Percentiles rank a stretch among this genome's conserved stretches.
phyloP scores from a whole-genome alignment of 2,329 filamentous ascomycete genomes.

The Aspergillus fijiensis region DNA sequence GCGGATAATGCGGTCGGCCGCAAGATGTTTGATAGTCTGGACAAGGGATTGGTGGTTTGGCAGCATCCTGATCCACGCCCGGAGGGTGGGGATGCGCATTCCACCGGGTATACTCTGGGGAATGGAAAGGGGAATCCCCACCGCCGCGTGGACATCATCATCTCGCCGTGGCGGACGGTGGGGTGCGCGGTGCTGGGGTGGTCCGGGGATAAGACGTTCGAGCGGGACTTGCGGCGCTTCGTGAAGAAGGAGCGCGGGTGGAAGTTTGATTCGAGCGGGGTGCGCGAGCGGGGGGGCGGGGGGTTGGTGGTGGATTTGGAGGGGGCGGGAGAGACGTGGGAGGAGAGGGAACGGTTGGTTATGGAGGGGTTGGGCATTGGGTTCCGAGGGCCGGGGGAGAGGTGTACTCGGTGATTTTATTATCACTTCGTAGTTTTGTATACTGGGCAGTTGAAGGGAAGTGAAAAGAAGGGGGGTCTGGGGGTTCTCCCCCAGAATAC shows the following conservation, averaged over 20 bases:
- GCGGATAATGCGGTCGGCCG: constrained; percentile 37
- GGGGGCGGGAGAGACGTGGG: constrained; percentile 53
- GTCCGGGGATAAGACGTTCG: constrained; percentile 85
- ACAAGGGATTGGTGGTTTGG: constrained; percentile 93
- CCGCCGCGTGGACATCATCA: constrained; percentile 86
- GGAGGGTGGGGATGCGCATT: too few species aligned
- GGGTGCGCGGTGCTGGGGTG: constrained; percentile 88
- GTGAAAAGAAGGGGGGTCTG: too few species aligned
- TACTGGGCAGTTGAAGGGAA: too few species aligned
- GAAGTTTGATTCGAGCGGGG: constrained; percentile 90
- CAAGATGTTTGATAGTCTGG: constrained; percentile 74
- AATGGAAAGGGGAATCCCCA: constrained; percentile 58
- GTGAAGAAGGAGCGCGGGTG: constrained; percentile 69
- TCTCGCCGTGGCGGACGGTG: constrained; percentile 82
- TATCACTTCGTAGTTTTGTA: too few species aligned
- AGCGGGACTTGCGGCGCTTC: constrained; percentile 79
- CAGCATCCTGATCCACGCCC: too few species aligned
- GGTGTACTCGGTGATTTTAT: constrained; percentile 55
- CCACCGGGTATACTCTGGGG: too few species aligned
- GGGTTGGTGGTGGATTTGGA: constrained; percentile 69
- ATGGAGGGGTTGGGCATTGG: constrained; percentile 73
- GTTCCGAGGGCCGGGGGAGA: constrained; percentile 60
- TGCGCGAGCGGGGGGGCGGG: constrained; percentile 66
- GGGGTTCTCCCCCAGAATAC: too few species aligned
- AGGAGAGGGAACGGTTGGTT: constrained; percentile 75